Evolutionary conservation across 2,329 filamentous ascomycete species (phyloP).

Genomic region (Graphium sp.): DNA sequence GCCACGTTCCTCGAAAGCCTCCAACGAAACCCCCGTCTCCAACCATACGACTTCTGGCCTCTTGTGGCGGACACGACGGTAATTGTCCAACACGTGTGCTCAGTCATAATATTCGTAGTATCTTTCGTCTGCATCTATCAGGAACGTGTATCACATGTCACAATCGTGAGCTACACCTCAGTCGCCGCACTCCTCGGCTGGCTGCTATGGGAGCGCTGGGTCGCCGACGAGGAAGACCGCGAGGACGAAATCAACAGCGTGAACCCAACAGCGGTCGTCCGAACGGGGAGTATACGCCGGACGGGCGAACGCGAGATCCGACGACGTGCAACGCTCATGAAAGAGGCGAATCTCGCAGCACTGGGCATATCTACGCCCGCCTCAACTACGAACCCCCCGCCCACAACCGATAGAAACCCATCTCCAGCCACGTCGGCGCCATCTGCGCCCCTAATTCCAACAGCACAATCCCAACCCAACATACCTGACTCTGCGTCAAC

Average conservation of each 20-base stretch:
- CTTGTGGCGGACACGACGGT: slow-evolving; percentile 89
- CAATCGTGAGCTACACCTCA: slow-evolving; percentile 73
- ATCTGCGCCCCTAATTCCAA: too few species aligned
- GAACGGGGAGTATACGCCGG: slow-evolving; percentile 19
- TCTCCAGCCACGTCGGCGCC: too few species aligned
- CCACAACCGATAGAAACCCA: too few species aligned
- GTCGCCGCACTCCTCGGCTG: slow-evolving; percentile 73
- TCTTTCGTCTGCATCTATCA: slow-evolving; percentile 86
- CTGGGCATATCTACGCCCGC: too few species aligned
- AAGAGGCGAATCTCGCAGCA: slow-evolving; percentile 1
- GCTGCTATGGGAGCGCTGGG: slow-evolving; percentile 85
- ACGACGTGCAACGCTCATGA: slow-evolving; percentile 3
- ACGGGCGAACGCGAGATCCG: slow-evolving; percentile 8
- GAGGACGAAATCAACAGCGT: slow-evolving; percentile 18
- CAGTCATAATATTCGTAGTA: slow-evolving; percentile 84
- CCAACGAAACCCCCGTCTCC: slow-evolving; percentile 80
- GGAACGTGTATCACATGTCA: slow-evolving; percentile 74
- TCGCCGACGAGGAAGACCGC: slow-evolving; percentile 48
- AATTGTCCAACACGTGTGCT: slow-evolving; percentile 92
- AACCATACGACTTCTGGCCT: slow-evolving; percentile 97
- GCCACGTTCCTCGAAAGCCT: slow-evolving; percentile 92
- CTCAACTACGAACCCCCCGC: too few species aligned
- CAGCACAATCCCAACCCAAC: too few species aligned
- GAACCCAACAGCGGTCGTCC: slow-evolving; percentile 12
- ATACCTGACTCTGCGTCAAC: too few species aligned